A percentile compares a stretch with the other conserved stretches of the same genome.
Evolutionary conservation across 2,329 filamentous ascomycete species (phyloP).

Genomic region (Hypoxylon sp.): DNA sequence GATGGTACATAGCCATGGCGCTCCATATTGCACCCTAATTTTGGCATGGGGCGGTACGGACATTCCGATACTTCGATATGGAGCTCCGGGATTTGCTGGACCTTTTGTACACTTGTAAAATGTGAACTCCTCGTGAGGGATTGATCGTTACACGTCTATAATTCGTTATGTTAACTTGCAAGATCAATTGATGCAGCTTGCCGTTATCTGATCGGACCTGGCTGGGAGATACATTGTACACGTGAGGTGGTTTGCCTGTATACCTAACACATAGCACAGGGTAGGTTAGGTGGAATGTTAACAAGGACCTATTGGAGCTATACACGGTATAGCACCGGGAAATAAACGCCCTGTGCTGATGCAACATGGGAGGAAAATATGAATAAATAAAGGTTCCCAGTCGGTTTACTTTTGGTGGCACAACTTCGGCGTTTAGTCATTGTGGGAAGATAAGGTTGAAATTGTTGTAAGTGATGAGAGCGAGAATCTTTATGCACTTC

Average conservation of each 20-base stretch:
- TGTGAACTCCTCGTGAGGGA: slow-evolving; percentile 14
- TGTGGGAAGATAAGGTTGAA: not conserved
- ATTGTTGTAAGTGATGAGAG: not conserved
- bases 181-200: slow-evolving; percentile 40
- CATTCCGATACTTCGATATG: slow-evolving; percentile 8
- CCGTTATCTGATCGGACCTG: slow-evolving; percentile 33
- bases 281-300: slow-evolving; percentile 12
- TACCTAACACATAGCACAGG: not conserved
- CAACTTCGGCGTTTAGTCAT: not conserved
- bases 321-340: slow-evolving; percentile 14
- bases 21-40: slow-evolving; percentile 17
- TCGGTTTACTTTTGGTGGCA: slow-evolving; percentile 8
- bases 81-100: slow-evolving; percentile 3
- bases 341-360: slow-evolving; percentile 24
- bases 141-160: slow-evolving; percentile 22
- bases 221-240: slow-evolving; percentile 18
- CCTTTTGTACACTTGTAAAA: slow-evolving; percentile 17
- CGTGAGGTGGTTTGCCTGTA: slow-evolving; percentile 19
- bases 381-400: not conserved
- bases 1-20: slow-evolving; percentile 4
- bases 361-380: not conserved
- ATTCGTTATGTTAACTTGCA: slow-evolving; percentile 35
- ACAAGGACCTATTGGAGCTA: slow-evolving; percentile 1
- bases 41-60: slow-evolving; percentile 11
- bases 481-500: not conserved